Evolutionary conservation across 2,329 filamentous ascomycete genomes (phyloP).

Genomic region (Emmonsia crescens): DNA sequence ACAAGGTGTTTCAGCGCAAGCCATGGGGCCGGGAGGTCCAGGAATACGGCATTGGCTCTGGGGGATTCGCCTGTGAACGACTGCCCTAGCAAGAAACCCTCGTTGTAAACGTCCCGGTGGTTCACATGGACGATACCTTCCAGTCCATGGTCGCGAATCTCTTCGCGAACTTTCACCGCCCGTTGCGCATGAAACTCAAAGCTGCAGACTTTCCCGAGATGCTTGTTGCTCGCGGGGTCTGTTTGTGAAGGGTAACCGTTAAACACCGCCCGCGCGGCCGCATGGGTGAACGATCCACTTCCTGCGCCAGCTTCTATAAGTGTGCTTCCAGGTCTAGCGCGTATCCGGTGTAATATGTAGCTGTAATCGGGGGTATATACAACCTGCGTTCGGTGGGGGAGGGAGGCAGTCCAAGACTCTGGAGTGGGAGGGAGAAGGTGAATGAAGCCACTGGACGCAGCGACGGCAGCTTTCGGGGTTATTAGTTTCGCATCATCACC

Average conservation of each 20-base stretch:
- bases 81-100: slow-evolving; percentile 35
- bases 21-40: slow-evolving; percentile 43
- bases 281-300: slow-evolving; percentile 43
- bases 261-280: slow-evolving; percentile 40
- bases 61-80: slow-evolving; percentile 29
- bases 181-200: slow-evolving; percentile 41
- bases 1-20: slow-evolving; percentile 38
- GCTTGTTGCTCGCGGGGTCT: slow-evolving; percentile 18
- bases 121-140: slow-evolving; percentile 35
- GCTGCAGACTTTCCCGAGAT: slow-evolving; percentile 38
- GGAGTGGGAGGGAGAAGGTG: slow-evolving; percentile 41
- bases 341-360: slow-evolving; percentile 40
- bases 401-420: slow-evolving; percentile 40
- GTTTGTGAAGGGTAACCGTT: slow-evolving; percentile 30
- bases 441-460: slow-evolving; percentile 38
- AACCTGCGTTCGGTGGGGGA: slow-evolving; percentile 43
- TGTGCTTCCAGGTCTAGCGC: slow-evolving; percentile 35
- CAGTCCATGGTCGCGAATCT: slow-evolving; percentile 36
- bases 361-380: slow-evolving; percentile 45
- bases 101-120: slow-evolving; percentile 40
- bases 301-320: slow-evolving; percentile 43
- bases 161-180: slow-evolving; percentile 30
- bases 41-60: slow-evolving; percentile 37
- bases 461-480: slow-evolving; percentile 24
- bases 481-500: slow-evolving; percentile 19